Evolutionary conservation across 2,329 filamentous ascomycete genomes (phyloP), one percentile per base, ranked within the genome.

Genomic region (Pyrenophora graminea): DNA sequence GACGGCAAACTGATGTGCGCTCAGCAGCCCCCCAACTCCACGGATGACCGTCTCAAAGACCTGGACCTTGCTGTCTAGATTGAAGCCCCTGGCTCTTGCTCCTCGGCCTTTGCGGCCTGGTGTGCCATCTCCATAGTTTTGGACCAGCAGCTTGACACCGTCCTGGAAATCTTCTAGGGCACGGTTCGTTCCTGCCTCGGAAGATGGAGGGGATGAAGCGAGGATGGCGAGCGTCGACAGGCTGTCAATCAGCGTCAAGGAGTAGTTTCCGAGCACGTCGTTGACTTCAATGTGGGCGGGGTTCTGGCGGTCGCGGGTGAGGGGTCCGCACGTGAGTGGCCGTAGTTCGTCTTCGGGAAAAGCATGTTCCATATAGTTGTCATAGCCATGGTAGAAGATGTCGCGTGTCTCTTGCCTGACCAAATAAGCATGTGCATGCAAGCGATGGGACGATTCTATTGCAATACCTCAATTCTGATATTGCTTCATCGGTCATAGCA

Each of bases 21-120:
- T 97, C 59, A 99, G 76, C 49, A 99, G 78, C 0, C 94, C 94
- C 12, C 94, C 94, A 39, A 96, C 84, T 13, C 93, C 94, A 51
- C 94, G 84, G 62, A 99, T 99, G 31, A 96, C 93, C 0, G 93
- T 97, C 77, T 99, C 94, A 68, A 99, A 99, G 33, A 99, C 91
- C 76, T 99, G 93, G 2, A 99, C 94, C 75, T 97, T 99, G 77
- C 92, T 96, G 74, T 99, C 93, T 34, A 96, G 79, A 72, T 99
- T 91, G 66, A 99, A 99, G 0, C 91, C 94, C 47, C 85, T 83
- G 3, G 86, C 86, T 58, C 91, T 81, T 50, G 82, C 79, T 3
- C 93, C 93, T 66, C 84, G 81, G 6, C 89, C 90, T 4, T 81
- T 80, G 12, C 83, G 79, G 3, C 89, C 87, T 7, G 79, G 75